Conservation (phyloP, 2,329 filamentous ascomycete species). For the Cladobotryum mycophilum region DNA sequence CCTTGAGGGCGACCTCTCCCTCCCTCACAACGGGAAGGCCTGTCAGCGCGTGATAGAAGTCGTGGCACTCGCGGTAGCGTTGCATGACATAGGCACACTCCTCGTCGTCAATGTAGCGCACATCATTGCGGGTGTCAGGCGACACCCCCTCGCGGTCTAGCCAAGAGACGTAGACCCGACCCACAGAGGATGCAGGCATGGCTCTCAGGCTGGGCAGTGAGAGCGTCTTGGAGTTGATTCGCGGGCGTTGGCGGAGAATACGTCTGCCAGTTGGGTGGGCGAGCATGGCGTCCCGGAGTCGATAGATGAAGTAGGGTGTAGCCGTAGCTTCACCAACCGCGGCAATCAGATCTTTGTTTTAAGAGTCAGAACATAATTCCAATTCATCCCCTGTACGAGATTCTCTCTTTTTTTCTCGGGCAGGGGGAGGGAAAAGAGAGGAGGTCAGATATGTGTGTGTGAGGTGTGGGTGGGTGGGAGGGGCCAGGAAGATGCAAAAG, state of each 20-base stretch:
- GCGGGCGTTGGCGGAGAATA: slow-evolving; percentile 83
- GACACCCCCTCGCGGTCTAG: slow-evolving; percentile 90
- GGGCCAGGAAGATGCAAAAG: background rate
- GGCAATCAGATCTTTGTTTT: slow-evolving; percentile 75
- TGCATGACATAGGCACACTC: slow-evolving; percentile 99
- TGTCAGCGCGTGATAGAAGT: slow-evolving; percentile 94
- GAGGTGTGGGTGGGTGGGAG: no score
- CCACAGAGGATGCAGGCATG: slow-evolving; percentile 68
- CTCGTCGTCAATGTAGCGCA: slow-evolving; percentile 88
- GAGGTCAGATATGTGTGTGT: no score
- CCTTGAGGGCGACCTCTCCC: slow-evolving; percentile 95
- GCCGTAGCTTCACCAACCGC: slow-evolving; percentile 91
- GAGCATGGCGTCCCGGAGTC: slow-evolving; percentile 89
- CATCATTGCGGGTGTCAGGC: slow-evolving; percentile 75
- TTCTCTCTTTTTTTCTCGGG: background rate
- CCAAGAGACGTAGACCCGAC: slow-evolving; percentile 79
- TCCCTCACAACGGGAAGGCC: slow-evolving; percentile 88
- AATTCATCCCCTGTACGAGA: background rate
- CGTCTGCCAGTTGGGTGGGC: slow-evolving; percentile 73
- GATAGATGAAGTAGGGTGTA: slow-evolving; percentile 89
- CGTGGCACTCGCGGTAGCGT: slow-evolving; percentile 92
- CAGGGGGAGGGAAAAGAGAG: background rate
- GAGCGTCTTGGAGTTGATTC: slow-evolving; percentile 72
- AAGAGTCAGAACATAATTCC: background rate
- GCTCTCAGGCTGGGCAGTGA: slow-evolving; percentile 62